Evolutionary conservation across 495 filamentous ascomycete species (phyloP).

Genomic region (Immersiella caudata): DNA sequence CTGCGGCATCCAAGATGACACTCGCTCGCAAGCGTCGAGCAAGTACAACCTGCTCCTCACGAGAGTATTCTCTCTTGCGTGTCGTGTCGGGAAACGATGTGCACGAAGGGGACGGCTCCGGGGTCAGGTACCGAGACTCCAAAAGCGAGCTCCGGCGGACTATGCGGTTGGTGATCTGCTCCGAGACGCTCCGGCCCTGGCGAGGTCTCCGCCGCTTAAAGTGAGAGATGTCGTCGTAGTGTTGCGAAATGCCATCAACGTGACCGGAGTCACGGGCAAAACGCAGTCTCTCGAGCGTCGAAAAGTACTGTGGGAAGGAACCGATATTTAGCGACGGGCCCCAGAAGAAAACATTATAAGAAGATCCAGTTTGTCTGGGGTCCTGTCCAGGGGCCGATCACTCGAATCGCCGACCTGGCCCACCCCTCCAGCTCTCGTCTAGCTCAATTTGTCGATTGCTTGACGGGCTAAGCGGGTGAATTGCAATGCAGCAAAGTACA

Average conservation of each 20-base stretch:
- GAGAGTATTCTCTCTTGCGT: slow-evolving; percentile 53
- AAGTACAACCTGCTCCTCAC: slow-evolving; percentile 70
- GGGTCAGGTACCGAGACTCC: slow-evolving; percentile 48
- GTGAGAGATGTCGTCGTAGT: slow-evolving; percentile 48
- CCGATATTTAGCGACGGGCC: neutral
- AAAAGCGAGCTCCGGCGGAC: slow-evolving; percentile 32
- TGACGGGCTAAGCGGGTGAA: slow-evolving; percentile 30
- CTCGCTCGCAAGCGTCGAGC: slow-evolving; percentile 58
- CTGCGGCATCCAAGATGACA: slow-evolving; percentile 69
- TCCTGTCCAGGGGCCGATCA: slow-evolving; percentile 16
- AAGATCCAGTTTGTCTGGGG: neutral
- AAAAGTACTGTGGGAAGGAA: slow-evolving; percentile 60
- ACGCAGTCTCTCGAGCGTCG: slow-evolving; percentile 64
- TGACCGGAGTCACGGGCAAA: slow-evolving; percentile 56
- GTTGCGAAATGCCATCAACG: slow-evolving; percentile 44
- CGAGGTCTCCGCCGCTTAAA: slow-evolving; percentile 42
- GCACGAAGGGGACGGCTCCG: slow-evolving; percentile 70
- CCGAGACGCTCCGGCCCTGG: slow-evolving; percentile 40
- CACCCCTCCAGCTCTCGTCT: slow-evolving; percentile 17
- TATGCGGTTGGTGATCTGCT: slow-evolving; percentile 40
- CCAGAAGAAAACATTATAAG: slow-evolving; percentile 1
- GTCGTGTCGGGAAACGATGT: slow-evolving; percentile 71
- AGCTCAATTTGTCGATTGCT: slow-evolving; percentile 22
- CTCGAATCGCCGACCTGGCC: slow-evolving; percentile 21
- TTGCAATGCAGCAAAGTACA: slow-evolving; percentile 31